Evolutionary conservation across 2,329 filamentous ascomycete genomes (phyloP).

Genomic region (Fusarium falciforme): DNA sequence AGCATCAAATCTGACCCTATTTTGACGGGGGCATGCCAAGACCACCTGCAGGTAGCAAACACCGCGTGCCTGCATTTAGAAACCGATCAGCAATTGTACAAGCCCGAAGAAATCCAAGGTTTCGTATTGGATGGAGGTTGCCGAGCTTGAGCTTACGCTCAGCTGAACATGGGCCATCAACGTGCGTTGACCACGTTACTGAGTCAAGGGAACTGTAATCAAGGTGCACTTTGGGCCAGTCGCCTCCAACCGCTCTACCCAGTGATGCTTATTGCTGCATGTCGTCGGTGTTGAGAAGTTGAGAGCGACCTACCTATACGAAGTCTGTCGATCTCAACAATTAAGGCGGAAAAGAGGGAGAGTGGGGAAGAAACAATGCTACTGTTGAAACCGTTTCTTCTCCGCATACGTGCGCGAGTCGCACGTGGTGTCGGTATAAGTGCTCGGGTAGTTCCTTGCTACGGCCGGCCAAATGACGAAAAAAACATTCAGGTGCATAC

Average conservation of each 20-base stretch:
- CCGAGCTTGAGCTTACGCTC: background rate
- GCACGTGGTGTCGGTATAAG: background rate
- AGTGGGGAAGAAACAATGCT: background rate
- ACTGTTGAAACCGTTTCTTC: background rate
- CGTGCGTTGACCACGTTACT: background rate
- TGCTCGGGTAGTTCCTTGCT: background rate
- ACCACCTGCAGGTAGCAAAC: background rate
- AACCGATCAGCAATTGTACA: background rate
- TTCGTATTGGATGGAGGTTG: background rate
- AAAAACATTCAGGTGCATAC: too few relatives aligned
- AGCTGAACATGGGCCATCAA: background rate
- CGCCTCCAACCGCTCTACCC: background rate
- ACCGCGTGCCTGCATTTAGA: background rate
- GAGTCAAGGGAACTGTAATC: background rate
- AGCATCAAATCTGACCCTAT: too few relatives aligned
- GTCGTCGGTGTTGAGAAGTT: background rate
- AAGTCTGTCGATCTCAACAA: background rate
- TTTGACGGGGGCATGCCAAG: background rate
- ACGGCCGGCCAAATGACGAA: too few relatives aligned
- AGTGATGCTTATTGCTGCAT: background rate
- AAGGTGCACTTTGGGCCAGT: background rate
- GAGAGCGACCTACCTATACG: background rate
- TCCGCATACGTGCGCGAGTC: background rate
- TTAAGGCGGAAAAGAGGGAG: too few relatives aligned
- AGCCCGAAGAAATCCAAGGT: background rate